These are phyloP conservation scores for Periconia digitata DNA, from an alignment of 2,329 filamentous ascomycete species.

Conservation along the genomic window DNA sequence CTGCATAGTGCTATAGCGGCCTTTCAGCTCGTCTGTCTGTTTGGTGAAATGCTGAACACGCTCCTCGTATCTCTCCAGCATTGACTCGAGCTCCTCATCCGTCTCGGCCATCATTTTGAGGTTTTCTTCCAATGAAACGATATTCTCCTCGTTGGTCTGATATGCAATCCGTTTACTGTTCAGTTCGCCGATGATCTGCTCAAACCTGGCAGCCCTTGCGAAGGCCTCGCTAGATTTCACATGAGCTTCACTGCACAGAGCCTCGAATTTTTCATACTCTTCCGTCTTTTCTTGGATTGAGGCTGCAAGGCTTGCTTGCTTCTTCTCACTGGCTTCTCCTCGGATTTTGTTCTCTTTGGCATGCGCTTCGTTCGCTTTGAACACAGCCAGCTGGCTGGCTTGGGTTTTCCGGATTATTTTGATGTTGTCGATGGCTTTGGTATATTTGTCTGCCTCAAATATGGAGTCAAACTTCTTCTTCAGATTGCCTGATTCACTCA, in stretches of 20 bases:
- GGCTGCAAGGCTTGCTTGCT: constrained; percentile 62
- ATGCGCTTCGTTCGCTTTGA: constrained; percentile 74
- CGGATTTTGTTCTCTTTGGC: constrained; percentile 84
- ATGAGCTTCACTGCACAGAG: constrained; percentile 36
- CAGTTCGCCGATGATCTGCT: constrained; percentile 73
- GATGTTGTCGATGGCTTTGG: constrained; percentile 94
- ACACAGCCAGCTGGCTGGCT: constrained; percentile 70
- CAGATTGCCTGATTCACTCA: constrained; percentile 80
- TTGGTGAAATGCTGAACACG: constrained; percentile 66
- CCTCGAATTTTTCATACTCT: constrained; percentile 32
- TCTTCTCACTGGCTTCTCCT: constrained; percentile 62
- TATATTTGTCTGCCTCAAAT: constrained; percentile 95
- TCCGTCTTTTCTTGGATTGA: constrained; percentile 60
- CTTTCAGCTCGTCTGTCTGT: constrained; percentile 64
- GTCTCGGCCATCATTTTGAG: constrained; percentile 77
- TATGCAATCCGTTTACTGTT: constrained; percentile 76
- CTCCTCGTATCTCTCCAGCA: constrained; percentile 76
- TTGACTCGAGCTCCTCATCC: constrained; percentile 72
- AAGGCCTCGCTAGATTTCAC: constrained; percentile 66
- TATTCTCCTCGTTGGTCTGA: constrained; percentile 67
- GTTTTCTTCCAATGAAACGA: constrained; percentile 69
- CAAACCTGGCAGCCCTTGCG: constrained; percentile 71
- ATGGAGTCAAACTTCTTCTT: constrained; percentile 98
- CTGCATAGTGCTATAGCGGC: constrained; percentile 66
- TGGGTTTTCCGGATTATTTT: constrained; percentile 83